A percentile compares a stretch with the other conserved stretches of the same genome.
Conservation (phyloP, 108 stramenopile genomes). For the Fragilariopsis cylindrus region DNA sequence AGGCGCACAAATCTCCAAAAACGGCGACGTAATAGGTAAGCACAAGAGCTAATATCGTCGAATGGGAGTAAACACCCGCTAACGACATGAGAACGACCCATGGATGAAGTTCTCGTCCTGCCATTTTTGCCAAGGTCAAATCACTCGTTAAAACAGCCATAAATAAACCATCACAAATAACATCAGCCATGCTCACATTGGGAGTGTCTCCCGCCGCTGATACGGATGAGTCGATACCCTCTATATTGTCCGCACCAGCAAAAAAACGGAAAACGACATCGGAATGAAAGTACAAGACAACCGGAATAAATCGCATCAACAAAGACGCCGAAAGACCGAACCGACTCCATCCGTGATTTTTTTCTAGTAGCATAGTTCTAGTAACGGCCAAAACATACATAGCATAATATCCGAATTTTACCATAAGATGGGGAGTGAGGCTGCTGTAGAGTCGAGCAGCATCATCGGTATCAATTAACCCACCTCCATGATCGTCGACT, state of each 20-base stretch:
- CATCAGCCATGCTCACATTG: constrained; percentile 43
- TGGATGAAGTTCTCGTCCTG: constrained; percentile 86
- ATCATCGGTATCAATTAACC: constrained; percentile 45
- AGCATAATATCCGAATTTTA: constrained; percentile 45
- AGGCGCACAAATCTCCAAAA: constrained; percentile 88
- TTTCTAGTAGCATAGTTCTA: constrained; percentile 57
- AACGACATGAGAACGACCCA: constrained; percentile 86
- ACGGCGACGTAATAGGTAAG: constrained; percentile 87
- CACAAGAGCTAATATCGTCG: constrained; percentile 77
- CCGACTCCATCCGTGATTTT: constrained; percentile 76
- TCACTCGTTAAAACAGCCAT: constrained; percentile 84
- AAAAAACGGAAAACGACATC: background rate
- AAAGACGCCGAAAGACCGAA: constrained; percentile 77
- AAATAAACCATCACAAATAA: constrained; percentile 86
- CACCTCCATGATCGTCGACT: constrained; percentile 46
- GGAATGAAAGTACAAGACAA: constrained; percentile 52
- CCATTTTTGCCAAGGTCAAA: constrained; percentile 87
- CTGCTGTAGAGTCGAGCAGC: background rate
- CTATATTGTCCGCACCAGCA: constrained; percentile 40
- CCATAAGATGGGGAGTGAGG: constrained; percentile 1
- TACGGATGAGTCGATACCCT: constrained; percentile 2
- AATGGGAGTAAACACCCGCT: constrained; percentile 70
- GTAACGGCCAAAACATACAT: constrained; percentile 68
- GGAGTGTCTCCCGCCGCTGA: background rate
- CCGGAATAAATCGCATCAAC: constrained; percentile 77